Conservation (phyloP, 495 filamentous ascomycete genomes). For the Aspergillus biplanus region DNA sequence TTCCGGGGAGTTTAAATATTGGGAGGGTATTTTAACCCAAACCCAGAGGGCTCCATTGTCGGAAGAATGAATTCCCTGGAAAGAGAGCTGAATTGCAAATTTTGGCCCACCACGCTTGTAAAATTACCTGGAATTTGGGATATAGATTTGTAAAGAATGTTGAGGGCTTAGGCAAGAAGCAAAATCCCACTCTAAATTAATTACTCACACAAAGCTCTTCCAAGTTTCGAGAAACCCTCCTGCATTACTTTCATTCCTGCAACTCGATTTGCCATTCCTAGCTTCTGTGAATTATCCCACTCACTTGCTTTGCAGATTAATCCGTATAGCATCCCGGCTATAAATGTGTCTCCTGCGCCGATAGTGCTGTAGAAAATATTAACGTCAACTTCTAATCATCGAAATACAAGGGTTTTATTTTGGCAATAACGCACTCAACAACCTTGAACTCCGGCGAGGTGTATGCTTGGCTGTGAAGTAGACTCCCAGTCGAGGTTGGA, state of each 20-base stretch:
- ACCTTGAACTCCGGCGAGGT: slow-evolving; percentile 44
- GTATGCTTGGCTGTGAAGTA: slow-evolving; percentile 51
- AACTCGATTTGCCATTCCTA: slow-evolving; percentile 66
- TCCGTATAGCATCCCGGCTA: slow-evolving; percentile 70
- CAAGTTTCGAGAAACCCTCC: slow-evolving; percentile 66
- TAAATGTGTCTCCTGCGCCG: slow-evolving; percentile 76
- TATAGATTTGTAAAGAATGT: too few relatives aligned
- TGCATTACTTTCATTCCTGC: slow-evolving; percentile 69
- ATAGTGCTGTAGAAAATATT: slow-evolving; percentile 53
- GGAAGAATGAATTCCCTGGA: too few relatives aligned
- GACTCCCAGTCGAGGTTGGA: slow-evolving; percentile 32
- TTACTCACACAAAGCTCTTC: slow-evolving; percentile 26
- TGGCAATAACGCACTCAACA: slow-evolving; percentile 55
- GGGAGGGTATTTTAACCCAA: background rate
- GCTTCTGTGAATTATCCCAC: slow-evolving; percentile 55
- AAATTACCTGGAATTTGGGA: too few relatives aligned
- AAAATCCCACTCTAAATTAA: background rate
- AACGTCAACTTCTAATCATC: slow-evolving; percentile 12
- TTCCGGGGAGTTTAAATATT: background rate
- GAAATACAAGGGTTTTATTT: background rate
- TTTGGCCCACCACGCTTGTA: too few relatives aligned
- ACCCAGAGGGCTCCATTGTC: too few relatives aligned
- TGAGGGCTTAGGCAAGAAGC: too few relatives aligned
- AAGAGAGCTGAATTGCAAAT: too few relatives aligned
- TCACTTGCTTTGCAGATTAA: slow-evolving; percentile 53